Conservation (phyloP, 2,329 filamentous ascomycete genomes). For the Didymella pinodella region DNA sequence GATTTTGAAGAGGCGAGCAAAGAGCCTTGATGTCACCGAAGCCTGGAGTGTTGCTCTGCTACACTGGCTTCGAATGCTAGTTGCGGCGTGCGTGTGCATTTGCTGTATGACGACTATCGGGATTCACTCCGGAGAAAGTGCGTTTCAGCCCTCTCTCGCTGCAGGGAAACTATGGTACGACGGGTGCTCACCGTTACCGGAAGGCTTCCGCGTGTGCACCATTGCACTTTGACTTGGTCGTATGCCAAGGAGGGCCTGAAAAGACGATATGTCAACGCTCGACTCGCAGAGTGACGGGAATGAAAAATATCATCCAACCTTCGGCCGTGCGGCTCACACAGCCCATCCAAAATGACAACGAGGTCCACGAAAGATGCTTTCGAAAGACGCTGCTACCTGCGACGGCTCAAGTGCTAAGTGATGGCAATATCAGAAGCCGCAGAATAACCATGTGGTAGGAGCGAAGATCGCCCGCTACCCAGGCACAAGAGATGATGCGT, state of each 20-base stretch:
- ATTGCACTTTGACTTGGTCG: background rate
- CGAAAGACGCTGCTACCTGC: background rate
- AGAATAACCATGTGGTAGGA: background rate
- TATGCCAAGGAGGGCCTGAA: background rate
- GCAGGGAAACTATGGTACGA: background rate
- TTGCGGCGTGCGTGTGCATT: background rate
- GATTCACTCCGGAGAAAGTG: background rate
- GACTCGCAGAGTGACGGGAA: background rate
- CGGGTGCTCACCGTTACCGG: background rate
- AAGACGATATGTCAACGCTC: background rate
- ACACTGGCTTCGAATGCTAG: background rate
- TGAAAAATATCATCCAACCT: background rate
- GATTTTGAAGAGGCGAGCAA: background rate
- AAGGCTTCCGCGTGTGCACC: background rate
- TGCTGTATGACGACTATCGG: background rate
- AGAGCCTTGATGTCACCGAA: background rate
- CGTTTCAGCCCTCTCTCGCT: background rate
- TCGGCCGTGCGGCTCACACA: background rate
- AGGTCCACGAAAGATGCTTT: background rate
- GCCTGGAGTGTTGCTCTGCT: background rate
- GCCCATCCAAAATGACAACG: background rate
- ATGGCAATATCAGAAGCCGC: background rate
- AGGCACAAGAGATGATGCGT: background rate
- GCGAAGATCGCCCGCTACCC: background rate
- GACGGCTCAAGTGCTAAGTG: background rate